Evolutionary conservation across 495 filamentous ascomycete genomes (phyloP), one percentile per base, ranked within the genome.

Genomic region (Tetracladium setigerum): DNA sequence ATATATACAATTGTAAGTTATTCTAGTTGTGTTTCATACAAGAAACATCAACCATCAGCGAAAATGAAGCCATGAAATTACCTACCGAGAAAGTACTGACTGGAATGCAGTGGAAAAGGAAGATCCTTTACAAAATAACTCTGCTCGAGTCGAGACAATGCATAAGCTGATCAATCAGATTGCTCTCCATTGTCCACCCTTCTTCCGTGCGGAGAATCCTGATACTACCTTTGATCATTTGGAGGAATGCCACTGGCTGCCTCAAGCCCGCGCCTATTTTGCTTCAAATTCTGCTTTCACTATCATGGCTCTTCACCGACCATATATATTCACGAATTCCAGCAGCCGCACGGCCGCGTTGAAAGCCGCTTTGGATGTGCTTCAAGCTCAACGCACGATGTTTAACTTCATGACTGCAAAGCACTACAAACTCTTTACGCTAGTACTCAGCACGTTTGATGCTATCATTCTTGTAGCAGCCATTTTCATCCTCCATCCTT

Each of bases 401-500:
- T 79, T 79, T 37, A 58, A 67, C 42, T 53, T 63, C 41, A 59
- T 77, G 44, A 67, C 63, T 47, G 68, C 67, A 35, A 66, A 71
- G 18, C 69, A 77, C 42, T 75, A 78, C 54, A 78, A 73, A 46
- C 73, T 77, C 60, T 74, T 72, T 52, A 64, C 69, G 14, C 58
- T 74, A 8, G 76, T 81, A 46, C 74, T 77, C 30, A 73, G 72
- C 38, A 80, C 75, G 1, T 83, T 83, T 47, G 79, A 83, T 58
- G 78, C 79, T 15, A 67, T 79, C 44, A 71, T 82, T 24, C 67
- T 83, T 44, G 70, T 81, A 42, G 68, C 77, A 4, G 73, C 78
- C 14, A 70, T 82, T 42, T 80, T 71, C 56, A 72, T 79, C 30
- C 50, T 74, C 7, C 76, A 76, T 48, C 73, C 75, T 6, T 56